phyloP scores from a whole-genome alignment of 345 rosid genomes.

The Boechera divaricarpa region DNA sequence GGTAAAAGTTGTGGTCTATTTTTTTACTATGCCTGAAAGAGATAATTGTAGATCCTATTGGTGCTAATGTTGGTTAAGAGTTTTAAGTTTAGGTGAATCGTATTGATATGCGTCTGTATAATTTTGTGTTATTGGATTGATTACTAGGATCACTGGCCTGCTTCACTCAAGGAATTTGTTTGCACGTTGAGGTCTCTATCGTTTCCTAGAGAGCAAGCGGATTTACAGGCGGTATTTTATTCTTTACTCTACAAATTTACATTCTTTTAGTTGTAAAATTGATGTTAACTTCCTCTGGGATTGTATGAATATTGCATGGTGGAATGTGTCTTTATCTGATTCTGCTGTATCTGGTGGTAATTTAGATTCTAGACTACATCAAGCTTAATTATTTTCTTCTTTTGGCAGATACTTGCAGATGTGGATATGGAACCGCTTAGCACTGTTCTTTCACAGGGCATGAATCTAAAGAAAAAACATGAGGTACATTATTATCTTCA shows the following conservation, averaged over 20 bases:
- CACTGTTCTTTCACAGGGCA: slow-evolving; percentile 85
- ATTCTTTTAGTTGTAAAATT: background rate
- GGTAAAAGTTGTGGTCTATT: slow-evolving; percentile 41
- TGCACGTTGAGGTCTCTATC: slow-evolving; percentile 63
- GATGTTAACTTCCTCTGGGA: background rate
- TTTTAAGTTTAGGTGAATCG: background rate
- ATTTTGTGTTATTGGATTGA: slow-evolving; percentile 14
- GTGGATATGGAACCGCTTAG: slow-evolving; percentile 54
- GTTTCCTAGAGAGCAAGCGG: slow-evolving; percentile 71
- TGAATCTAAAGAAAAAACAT: slow-evolving; percentile 90
- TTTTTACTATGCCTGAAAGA: too few species aligned
- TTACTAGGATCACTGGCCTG: slow-evolving; percentile 82
- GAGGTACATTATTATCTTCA: slow-evolving; percentile 56
- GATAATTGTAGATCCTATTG: too few species aligned
- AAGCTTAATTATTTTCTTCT: slow-evolving; percentile 18
- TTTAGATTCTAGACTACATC: background rate
- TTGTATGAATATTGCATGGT: slow-evolving; percentile 7
- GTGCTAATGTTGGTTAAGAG: too few species aligned
- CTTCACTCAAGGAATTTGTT: slow-evolving; percentile 74
- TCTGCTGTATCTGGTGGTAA: background rate
- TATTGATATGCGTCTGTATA: background rate
- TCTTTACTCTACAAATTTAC: background rate
- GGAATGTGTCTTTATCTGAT: slow-evolving; percentile 8
- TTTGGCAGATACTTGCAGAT: slow-evolving; percentile 60
- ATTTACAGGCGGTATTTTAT: slow-evolving; percentile 55